Base-by-base conservation (phyloP, 169 alveolate genomes). In the Sarcocystis neurona region DNA sequence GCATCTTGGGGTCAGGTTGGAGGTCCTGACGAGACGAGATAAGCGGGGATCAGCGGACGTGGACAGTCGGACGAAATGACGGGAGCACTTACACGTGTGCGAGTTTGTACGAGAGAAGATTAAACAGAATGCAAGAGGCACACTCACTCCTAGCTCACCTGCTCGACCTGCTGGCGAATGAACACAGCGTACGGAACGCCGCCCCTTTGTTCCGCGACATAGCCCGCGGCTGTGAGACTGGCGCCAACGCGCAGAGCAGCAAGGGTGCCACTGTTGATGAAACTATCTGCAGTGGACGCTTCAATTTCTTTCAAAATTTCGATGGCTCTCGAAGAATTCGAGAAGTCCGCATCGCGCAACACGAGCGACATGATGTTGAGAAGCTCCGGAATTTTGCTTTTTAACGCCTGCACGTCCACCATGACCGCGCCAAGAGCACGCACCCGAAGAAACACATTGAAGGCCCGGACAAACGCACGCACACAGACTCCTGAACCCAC, bases 331-430 rank as follows among this genome's bases (percentile, higher is more conserved):
- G 48, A 53, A 15, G 82, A 78, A 63, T 44, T 56, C 0, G 53
- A 46, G 27, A 88, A 47, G 56, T 56, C 23, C n/a, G 66, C 48
- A 60, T 77, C 88, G 0, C 43, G 23, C 58, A 77, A 15, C 20
- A 87, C 53, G 18, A 34, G 48, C 20, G 44, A 32, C 37, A 87
- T 56, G 47, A 72, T 34, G 27, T 34, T 3, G 39, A 56, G 56
- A 34, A 79, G 32, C 43, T 75, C 78, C 3, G 66, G 58, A 37
- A 47, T 53, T 23, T 32, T n/a, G 37, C 27, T 8, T 68, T 78
- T 77, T 80, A 88, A 10, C 27, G 53, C 87, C 92, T 77, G 89
- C 72, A 82, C 5, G 15, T 5, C 75, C 75, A n/a, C n/a, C n/a
- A n/a, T n/a, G n/a, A n/a, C n/a, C n/a, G n/a, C n/a, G n/a, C n/a